phyloP scores from a whole-genome alignment of 441 rosid genomes.

The Aleurites moluccanus region DNA sequence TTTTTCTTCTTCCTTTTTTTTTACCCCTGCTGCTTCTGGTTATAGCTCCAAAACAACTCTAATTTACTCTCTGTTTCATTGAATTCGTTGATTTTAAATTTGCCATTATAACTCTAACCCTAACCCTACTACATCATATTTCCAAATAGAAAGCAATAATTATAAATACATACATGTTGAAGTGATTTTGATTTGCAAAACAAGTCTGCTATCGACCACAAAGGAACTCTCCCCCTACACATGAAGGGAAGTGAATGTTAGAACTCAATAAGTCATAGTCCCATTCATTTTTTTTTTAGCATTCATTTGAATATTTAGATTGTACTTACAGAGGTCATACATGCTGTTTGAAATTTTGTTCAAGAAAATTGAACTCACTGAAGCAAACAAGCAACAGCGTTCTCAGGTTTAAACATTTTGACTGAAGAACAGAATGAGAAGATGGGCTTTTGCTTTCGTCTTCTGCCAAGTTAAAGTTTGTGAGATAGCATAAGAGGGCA shows the following conservation, averaged over 20 bases:
- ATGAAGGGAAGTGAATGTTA: not conserved
- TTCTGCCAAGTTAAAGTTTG: no score
- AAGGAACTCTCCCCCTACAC: no score
- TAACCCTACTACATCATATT: no score
- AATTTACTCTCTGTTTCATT: not conserved
- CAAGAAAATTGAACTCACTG: not conserved
- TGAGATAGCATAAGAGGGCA: no score
- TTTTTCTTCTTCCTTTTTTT: not conserved
- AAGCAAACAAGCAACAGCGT: not conserved
- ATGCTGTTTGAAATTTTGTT: slow-evolving; percentile 21
- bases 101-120: no score
- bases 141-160: not conserved
- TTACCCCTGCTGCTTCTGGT: not conserved
- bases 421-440: no score
- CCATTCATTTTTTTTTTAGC: not conserved
- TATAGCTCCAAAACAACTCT: not conserved
- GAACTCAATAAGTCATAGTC: not conserved
- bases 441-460: not conserved
- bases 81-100: no score
- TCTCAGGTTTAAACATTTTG: no score
- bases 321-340: slow-evolving; percentile 44
- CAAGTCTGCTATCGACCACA: slow-evolving; percentile 33
- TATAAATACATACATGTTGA: slow-evolving; percentile 27
- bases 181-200: slow-evolving; percentile 32
- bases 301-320: not conserved